Evolutionary conservation across 495 filamentous ascomycete species (phyloP).

Genomic region (Lichenothelia convexa): DNA sequence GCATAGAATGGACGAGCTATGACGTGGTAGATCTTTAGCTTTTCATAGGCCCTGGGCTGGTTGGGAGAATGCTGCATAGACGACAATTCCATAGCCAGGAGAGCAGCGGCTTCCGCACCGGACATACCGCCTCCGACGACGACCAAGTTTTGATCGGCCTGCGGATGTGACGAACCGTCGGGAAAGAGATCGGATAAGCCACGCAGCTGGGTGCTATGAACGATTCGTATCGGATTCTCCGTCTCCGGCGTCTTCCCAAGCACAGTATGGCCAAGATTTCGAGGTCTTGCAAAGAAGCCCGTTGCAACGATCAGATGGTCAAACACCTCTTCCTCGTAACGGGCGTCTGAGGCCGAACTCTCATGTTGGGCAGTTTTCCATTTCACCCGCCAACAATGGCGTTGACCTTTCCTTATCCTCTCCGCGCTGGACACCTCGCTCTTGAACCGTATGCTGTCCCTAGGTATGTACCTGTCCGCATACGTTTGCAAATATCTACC

Average conservation of each 20-base stretch:
- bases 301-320: slow-evolving; percentile 59
- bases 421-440: slow-evolving; percentile 32
- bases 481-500: slow-evolving; percentile 54
- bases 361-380: slow-evolving; percentile 11
- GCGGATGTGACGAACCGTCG: slow-evolving; percentile 2
- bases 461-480: slow-evolving; percentile 34
- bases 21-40: slow-evolving; percentile 45
- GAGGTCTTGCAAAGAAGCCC: slow-evolving; percentile 66
- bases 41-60: slow-evolving; percentile 15
- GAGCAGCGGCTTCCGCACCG: slow-evolving; percentile 56
- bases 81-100: slow-evolving; percentile 51
- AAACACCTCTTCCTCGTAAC: slow-evolving; percentile 27
- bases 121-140: slow-evolving; percentile 76
- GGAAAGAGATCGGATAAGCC: slow-evolving; percentile 12
- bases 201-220: slow-evolving; percentile 41
- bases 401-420: slow-evolving; percentile 13
- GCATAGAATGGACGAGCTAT: slow-evolving; percentile 53
- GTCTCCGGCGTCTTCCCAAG: no score
- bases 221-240: slow-evolving; percentile 20
- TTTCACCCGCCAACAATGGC: slow-evolving; percentile 35
- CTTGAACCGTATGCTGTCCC: slow-evolving; percentile 30
- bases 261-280: no score
- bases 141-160: slow-evolving; percentile 39
- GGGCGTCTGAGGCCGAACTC: background rate
- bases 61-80: slow-evolving; percentile 31